These are phyloP conservation scores for Myxozyma mucilagina DNA, from an alignment of 805 yeast species.

Conservation along the genomic window DNA sequence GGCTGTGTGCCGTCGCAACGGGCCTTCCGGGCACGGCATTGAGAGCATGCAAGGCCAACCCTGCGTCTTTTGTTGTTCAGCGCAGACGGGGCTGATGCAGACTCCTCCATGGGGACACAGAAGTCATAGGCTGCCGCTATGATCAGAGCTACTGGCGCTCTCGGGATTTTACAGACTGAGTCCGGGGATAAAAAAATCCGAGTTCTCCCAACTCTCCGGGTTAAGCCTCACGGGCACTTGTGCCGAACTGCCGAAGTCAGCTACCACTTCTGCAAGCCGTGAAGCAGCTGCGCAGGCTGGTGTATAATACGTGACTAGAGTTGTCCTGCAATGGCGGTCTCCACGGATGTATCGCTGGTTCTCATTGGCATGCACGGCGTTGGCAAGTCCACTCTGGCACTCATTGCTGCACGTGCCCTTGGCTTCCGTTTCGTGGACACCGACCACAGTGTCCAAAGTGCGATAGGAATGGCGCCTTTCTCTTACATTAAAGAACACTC, in stretches of 20 bases:
- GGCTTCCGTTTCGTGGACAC: conserved; percentile 73
- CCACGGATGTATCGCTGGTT: conserved; percentile 8
- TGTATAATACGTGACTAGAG: too few species aligned
- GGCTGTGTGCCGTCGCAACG: conserved; percentile 20
- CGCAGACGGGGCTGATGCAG: background rate
- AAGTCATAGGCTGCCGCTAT: background rate
- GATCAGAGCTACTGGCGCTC: background rate
- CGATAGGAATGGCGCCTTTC: conserved; percentile 44
- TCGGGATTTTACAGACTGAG: background rate
- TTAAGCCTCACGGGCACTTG: background rate
- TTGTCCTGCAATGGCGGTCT: background rate
- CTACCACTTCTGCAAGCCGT: too few species aligned
- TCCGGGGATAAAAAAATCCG: background rate
- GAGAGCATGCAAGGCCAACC: conserved; percentile 18
- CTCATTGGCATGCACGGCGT: conserved; percentile 96
- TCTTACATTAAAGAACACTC: conserved; percentile 62
- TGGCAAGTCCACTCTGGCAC: conserved; percentile 84
- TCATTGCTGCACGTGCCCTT: conserved; percentile 68
- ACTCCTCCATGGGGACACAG: background rate
- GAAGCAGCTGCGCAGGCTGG: too few species aligned
- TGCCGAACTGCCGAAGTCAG: background rate
- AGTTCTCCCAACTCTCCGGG: background rate
- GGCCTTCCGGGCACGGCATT: conserved; percentile 19
- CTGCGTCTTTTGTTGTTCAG: conserved; percentile 7
- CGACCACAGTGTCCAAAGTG: conserved; percentile 67